Conservation (phyloP, 495 filamentous ascomycete genomes). For the Daldinia concentrica region DNA sequence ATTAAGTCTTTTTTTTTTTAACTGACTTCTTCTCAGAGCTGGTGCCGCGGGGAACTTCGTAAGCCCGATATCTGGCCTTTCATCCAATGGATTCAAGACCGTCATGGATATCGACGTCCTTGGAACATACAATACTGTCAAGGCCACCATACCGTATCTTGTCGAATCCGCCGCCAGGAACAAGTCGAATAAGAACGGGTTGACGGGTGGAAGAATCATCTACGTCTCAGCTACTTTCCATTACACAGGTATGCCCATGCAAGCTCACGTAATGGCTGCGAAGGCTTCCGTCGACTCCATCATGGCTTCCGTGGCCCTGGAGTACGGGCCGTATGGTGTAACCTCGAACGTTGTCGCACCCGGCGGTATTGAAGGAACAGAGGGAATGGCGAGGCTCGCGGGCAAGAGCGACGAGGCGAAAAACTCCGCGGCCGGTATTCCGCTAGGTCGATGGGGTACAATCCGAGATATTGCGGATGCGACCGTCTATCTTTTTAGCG, state of each 20-base stretch:
- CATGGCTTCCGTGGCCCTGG: conserved; percentile 75
- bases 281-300: conserved; percentile 92
- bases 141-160: conserved; percentile 85
- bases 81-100: conserved; percentile 88
- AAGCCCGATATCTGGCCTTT: conserved; percentile 81
- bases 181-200: conserved; percentile 53
- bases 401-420: conserved; percentile 50
- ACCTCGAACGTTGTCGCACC: conserved; percentile 89
- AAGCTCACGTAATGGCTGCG: conserved; percentile 85
- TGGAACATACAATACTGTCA: conserved; percentile 93
- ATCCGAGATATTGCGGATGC: conserved; percentile 92
- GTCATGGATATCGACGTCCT: conserved; percentile 97
- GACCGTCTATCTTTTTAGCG: conserved; percentile 85
- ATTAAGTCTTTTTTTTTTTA: conserved; percentile 9
- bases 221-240: conserved; percentile 91
- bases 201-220: conserved; percentile 83
- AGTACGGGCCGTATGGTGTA: conserved; percentile 88
- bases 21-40: conserved; percentile 64
- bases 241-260: conserved; percentile 83
- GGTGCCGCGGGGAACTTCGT: conserved; percentile 98
- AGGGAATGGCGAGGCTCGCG: conserved; percentile 65
- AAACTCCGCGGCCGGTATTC: conserved; percentile 55
- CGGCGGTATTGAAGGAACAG: conserved; percentile 75
- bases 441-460: conserved; percentile 77
- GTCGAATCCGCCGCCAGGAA: conserved; percentile 73